These are phyloP conservation scores for Ceriops zippeliana DNA, from an alignment of 345 rosid species.

Conservation along the genomic window DNA sequence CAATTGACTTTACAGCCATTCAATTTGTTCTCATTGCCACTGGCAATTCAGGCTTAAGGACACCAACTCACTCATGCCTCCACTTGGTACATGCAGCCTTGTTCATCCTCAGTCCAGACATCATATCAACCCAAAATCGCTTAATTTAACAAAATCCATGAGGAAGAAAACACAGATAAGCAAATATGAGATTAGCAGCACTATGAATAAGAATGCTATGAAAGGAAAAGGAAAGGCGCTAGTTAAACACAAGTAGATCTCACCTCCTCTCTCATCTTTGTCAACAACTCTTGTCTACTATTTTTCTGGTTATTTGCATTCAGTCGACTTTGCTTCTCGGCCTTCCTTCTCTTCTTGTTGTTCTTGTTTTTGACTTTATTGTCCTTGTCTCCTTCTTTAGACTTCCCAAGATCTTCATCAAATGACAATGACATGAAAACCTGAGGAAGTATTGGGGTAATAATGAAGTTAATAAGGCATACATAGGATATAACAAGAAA, in stretches of 20 bases:
- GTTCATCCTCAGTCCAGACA: too few relatives aligned
- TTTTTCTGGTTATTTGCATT: constrained; percentile 63
- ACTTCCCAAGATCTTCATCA: constrained; percentile 72
- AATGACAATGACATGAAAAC: constrained; percentile 83
- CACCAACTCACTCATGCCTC: neutral
- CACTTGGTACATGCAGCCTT: neutral
- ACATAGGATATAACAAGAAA: neutral
- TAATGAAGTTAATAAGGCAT: neutral
- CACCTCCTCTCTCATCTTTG: constrained; percentile 82
- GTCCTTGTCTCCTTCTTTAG: constrained; percentile 32
- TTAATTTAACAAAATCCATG: too few relatives aligned
- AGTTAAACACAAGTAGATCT: neutral
- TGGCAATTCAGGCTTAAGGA: too few relatives aligned
- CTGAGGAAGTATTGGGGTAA: constrained; percentile 29
- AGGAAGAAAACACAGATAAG: neutral
- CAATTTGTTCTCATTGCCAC: too few relatives aligned
- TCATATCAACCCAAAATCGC: too few relatives aligned
- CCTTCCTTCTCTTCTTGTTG: constrained; percentile 47
- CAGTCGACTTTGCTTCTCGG: constrained; percentile 50
- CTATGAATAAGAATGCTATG: too few relatives aligned
- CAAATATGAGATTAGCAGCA: neutral
- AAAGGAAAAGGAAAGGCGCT: too few relatives aligned
- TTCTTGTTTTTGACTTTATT: constrained; percentile 48
- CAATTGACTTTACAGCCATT: too few relatives aligned
- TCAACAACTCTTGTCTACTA: constrained; percentile 56